Evolutionary conservation across 2,329 filamentous ascomycete species (phyloP).

Genomic region (Chrysosporium keratinophilum): DNA sequence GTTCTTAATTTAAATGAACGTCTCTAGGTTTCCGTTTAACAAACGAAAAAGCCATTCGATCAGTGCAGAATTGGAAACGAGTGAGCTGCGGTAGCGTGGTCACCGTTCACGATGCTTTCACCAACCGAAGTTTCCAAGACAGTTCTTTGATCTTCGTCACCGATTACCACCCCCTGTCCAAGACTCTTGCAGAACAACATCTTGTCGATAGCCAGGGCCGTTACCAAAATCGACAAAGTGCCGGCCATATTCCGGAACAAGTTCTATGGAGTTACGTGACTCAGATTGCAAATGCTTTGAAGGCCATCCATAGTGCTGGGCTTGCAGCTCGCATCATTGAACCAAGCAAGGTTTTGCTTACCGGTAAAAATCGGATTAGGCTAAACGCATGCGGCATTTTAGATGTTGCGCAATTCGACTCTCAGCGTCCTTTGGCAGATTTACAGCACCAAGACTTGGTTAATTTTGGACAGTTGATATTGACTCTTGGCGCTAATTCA

Average conservation of each 20-base stretch:
- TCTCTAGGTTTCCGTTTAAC: conserved; percentile 65
- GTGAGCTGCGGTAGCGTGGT: conserved; percentile 74
- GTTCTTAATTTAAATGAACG: neutral
- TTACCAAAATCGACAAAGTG: conserved; percentile 35
- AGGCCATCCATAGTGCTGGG: conserved; percentile 68
- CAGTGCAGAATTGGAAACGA: conserved; percentile 80
- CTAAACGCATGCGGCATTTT: conserved; percentile 80
- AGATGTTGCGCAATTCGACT: conserved; percentile 78
- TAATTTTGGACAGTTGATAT: conserved; percentile 70
- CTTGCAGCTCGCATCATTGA: conserved; percentile 80
- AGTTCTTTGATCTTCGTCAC: conserved; percentile 90
- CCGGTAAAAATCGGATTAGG: conserved; percentile 79
- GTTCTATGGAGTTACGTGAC: conserved; percentile 85
- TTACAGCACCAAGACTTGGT: conserved; percentile 80
- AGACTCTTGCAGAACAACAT: conserved; percentile 78
- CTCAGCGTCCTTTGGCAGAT: conserved; percentile 56
- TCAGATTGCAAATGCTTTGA: conserved; percentile 80
- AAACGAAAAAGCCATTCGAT: conserved; percentile 77
- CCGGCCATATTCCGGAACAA: conserved; percentile 54
- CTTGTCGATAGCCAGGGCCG: conserved; percentile 30
- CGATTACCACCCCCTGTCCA: conserved; percentile 83
- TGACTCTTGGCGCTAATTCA: conserved; percentile 68
- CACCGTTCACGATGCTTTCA: conserved; percentile 83
- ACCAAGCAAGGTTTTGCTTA: conserved; percentile 77
- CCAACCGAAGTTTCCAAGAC: conserved; percentile 82